A percentile compares a stretch with the other conserved stretches of the same genome.
These are phyloP conservation scores for Odonthalia washingtoniensis DNA, from an alignment of 31 red algal species.

Conservation along the genomic window DNA sequence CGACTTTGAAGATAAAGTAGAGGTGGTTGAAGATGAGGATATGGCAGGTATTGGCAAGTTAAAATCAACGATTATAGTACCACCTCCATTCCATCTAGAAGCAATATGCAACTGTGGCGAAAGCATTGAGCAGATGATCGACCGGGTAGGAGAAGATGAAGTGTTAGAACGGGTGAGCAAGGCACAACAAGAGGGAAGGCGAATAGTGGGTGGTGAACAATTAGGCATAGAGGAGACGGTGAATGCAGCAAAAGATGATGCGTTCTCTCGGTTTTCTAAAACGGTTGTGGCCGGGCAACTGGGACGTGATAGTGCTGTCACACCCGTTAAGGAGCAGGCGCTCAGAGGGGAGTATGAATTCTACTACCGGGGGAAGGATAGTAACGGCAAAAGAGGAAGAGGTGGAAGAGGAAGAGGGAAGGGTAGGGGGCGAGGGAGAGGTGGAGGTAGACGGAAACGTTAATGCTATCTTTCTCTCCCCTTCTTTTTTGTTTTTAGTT, in stretches of 20 bases:
- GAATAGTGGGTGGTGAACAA: conserved; percentile 66
- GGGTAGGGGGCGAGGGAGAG: not conserved
- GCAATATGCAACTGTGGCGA: conserved; percentile 61
- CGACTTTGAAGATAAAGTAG: not conserved
- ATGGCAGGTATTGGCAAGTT: not conserved
- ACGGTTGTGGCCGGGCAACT: conserved; percentile 63
- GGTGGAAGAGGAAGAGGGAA: not conserved
- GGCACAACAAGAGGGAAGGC: conserved; percentile 55
- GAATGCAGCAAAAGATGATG: conserved; percentile 42
- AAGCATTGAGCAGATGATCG: conserved; percentile 52
- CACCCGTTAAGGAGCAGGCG: conserved; percentile 62
- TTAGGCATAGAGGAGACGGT: conserved; percentile 52
- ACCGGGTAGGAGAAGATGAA: conserved; percentile 57
- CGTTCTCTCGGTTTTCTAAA: conserved; percentile 62
- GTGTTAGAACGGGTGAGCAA: conserved; percentile 58
- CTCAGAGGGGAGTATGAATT: conserved; percentile 72
- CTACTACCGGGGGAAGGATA: conserved; percentile 61
- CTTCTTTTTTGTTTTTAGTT: not conserved
- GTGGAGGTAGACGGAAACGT: not conserved
- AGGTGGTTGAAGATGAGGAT: not conserved
- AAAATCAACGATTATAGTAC: not conserved
- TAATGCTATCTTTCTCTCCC: not conserved
- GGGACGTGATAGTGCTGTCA: conserved; percentile 20
- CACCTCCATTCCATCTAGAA: conserved; percentile 67
- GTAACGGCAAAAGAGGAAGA: not conserved